phyloP scores from a whole-genome alignment of 371 early-diverging fungal species.

The Dichotomocladium elegans region DNA sequence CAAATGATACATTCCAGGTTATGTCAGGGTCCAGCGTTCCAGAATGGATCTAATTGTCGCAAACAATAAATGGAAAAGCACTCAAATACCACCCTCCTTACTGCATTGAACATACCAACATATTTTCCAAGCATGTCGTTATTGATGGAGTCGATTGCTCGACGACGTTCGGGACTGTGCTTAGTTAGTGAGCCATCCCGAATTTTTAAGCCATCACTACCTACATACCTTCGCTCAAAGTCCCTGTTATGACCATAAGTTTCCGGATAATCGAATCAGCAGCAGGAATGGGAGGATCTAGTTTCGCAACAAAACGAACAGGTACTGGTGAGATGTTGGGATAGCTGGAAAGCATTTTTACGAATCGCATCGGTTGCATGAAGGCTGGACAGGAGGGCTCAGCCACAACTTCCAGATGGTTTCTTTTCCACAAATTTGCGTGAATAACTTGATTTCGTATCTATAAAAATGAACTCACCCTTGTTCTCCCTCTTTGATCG shows the following conservation, averaged over 20 bases:
- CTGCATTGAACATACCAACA: constrained; percentile 10
- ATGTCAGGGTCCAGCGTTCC: neutral
- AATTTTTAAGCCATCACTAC: too few relatives aligned
- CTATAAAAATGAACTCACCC: constrained; percentile 14
- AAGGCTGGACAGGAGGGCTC: constrained; percentile 25
- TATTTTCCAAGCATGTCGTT: constrained; percentile 23
- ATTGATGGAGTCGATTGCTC: too few relatives aligned
- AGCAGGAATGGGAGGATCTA: constrained; percentile 37
- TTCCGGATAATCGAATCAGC: constrained; percentile 26
- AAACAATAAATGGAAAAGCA: neutral
- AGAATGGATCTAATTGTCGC: neutral
- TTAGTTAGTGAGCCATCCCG: too few relatives aligned
- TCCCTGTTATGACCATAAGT: constrained; percentile 26
- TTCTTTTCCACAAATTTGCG: too few relatives aligned
- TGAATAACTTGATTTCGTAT: too few relatives aligned
- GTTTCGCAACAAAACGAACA: constrained; percentile 34
- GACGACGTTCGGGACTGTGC: too few relatives aligned
- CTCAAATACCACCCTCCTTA: neutral
- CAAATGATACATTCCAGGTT: constrained; percentile 9
- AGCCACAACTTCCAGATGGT: constrained; percentile 25
- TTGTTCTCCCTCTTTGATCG: constrained; percentile 11
- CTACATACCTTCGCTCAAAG: constrained; percentile 8
- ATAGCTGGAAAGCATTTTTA: constrained; percentile 19
- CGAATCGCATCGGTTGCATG: constrained; percentile 26
- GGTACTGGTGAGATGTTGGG: constrained; percentile 24